phyloP scores from a whole-genome alignment of 352 stramenopile species.

The Heterotrichella gracilis region DNA sequence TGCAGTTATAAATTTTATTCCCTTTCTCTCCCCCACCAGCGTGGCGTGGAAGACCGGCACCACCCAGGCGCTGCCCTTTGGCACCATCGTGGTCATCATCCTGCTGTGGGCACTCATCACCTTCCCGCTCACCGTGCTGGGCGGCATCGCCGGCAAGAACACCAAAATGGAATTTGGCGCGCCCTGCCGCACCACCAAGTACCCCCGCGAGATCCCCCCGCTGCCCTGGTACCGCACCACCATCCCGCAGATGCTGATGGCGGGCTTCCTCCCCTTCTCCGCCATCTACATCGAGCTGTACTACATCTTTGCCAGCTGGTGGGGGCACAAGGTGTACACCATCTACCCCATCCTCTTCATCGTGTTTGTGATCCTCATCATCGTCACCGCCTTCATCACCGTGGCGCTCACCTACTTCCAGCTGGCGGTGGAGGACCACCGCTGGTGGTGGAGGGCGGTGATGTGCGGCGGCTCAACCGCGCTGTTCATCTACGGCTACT shows the following conservation, averaged over 20 bases:
- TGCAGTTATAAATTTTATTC: no score
- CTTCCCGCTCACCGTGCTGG: slow-evolving; percentile 60
- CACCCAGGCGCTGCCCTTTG: slow-evolving; percentile 64
- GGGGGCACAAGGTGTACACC: slow-evolving; percentile 89
- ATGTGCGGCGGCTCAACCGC: slow-evolving; percentile 62
- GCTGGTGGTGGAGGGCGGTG: slow-evolving; percentile 81
- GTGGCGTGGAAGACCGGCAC: no score
- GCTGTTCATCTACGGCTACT: slow-evolving; percentile 72
- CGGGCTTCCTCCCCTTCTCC: slow-evolving; percentile 73
- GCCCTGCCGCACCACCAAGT: slow-evolving; percentile 70
- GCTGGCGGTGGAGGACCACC: slow-evolving; percentile 66
- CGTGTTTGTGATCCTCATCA: slow-evolving; percentile 65
- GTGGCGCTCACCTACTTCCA: slow-evolving; percentile 87
- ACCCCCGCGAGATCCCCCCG: slow-evolving; percentile 56
- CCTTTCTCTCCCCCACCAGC: no score
- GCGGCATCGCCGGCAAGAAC: slow-evolving; percentile 43
- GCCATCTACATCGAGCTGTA: slow-evolving; percentile 91
- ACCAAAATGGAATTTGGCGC: slow-evolving; percentile 38
- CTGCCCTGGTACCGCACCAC: slow-evolving; percentile 47
- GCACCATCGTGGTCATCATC: slow-evolving; percentile 65
- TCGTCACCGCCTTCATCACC: slow-evolving; percentile 77
- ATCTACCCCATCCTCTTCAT: slow-evolving; percentile 81
- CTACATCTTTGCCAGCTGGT: slow-evolving; percentile 85
- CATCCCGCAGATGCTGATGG: slow-evolving; percentile 47
- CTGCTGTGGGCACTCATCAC: slow-evolving; percentile 54